Evolutionary conservation across 208 protist species (phyloP).

Genomic region (Naegleria fowleri): DNA sequence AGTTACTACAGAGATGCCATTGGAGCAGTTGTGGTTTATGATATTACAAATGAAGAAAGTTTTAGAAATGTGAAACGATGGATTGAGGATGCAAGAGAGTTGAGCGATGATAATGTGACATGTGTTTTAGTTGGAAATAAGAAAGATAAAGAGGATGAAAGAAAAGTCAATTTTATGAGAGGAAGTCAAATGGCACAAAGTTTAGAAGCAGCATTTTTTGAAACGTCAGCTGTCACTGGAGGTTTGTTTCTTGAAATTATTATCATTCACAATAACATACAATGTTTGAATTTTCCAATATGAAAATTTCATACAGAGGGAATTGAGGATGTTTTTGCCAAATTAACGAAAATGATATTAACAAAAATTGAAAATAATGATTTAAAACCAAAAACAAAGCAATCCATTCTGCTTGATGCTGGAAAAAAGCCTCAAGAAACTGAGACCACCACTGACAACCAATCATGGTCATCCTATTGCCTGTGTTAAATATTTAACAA

Average conservation of each 20-base stretch:
- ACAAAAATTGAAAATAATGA: not conserved
- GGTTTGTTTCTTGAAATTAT: not conserved
- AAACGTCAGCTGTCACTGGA: not conserved
- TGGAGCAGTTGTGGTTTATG: slow-evolving; percentile 51
- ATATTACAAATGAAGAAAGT: slow-evolving; percentile 42
- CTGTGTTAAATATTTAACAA: not conserved
- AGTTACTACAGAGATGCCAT: slow-evolving; percentile 56
- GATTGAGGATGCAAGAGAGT: slow-evolving; percentile 44
- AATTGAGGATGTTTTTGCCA: not conserved
- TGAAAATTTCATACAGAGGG: not conserved
- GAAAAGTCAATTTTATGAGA: not conserved
- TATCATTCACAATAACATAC: not conserved
- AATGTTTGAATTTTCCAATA: not conserved
- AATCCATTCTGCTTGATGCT: not conserved
- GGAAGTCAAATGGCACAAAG: not conserved
- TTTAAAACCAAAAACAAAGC: not conserved
- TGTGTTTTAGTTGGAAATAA: slow-evolving; percentile 13
- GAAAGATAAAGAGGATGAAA: slow-evolving; percentile 9
- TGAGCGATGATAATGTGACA: not conserved
- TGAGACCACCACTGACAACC: not conserved
- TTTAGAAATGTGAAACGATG: slow-evolving; percentile 43
- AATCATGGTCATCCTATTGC: not conserved
- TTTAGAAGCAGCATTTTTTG: not conserved
- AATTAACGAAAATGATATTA: slow-evolving; percentile 6
- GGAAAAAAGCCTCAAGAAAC: not conserved